A percentile compares a stretch with the other conserved stretches of the same genome.
Evolutionary conservation across 805 yeast species (phyloP).

Genomic region (Komagataella kurtzmanii): DNA sequence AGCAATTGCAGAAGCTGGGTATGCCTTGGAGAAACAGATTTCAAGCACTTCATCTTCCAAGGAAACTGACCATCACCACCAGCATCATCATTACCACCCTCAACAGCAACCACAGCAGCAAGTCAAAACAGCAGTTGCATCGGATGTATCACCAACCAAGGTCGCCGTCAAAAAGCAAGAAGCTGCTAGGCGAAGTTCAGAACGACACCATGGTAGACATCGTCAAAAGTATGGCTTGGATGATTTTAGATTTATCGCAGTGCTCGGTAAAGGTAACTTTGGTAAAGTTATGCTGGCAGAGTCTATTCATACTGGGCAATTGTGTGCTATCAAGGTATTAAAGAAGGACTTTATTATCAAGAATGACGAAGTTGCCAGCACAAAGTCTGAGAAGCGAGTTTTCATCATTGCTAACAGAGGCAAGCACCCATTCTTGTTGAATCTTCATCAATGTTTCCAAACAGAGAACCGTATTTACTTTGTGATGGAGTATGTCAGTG

Average conservation of each 20-base stretch:
- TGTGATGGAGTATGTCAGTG: constrained; percentile 96
- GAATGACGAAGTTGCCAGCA: constrained; percentile 92
- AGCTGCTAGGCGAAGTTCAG: constrained; percentile 14
- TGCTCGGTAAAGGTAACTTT: constrained; percentile 94
- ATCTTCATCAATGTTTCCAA: constrained; percentile 90
- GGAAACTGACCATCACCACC: not conserved
- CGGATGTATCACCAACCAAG: not conserved
- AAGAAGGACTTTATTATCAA: constrained; percentile 93
- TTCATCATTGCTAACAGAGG: constrained; percentile 64
- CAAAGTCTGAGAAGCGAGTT: constrained; percentile 88
- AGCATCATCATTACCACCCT: constrained; percentile 5
- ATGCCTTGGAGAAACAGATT: not conserved
- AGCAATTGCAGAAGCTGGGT: not conserved
- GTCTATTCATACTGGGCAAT: constrained; percentile 62
- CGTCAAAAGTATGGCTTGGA: constrained; percentile 81
- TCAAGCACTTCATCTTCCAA: not conserved
- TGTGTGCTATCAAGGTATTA: constrained; percentile 93
- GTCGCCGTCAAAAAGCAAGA: not conserved
- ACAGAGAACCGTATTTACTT: constrained; percentile 95
- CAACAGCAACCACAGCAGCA: constrained; percentile 7
- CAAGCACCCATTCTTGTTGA: constrained; percentile 84
- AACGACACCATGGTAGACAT: constrained; percentile 18
- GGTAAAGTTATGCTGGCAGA: constrained; percentile 98
- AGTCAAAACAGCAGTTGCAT: constrained; percentile 3
- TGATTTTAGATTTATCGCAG: constrained; percentile 89